phyloP scores from a whole-genome alignment of 2,329 filamentous ascomycete genomes.

The Trichoderma guizhouense region DNA sequence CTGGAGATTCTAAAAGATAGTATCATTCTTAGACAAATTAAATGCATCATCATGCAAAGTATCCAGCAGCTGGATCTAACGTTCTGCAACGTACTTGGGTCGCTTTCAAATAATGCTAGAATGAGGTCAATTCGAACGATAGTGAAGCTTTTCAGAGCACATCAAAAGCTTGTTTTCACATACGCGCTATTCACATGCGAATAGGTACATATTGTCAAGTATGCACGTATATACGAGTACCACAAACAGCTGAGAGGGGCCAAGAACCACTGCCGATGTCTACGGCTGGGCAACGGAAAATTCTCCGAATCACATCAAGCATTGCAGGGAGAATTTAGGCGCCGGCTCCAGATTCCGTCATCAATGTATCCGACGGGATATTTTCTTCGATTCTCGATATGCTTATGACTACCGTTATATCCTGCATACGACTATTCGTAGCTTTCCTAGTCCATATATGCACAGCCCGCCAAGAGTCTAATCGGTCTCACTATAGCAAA shows the following conservation, averaged over 20 bases:
- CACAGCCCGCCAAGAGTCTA: not conserved
- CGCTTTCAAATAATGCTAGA: not conserved
- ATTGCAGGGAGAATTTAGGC: not conserved
- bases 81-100: not conserved
- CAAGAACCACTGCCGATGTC: not conserved
- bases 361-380: not conserved
- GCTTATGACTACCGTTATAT: not conserved
- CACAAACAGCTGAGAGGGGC: not conserved
- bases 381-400: not conserved
- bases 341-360: not conserved
- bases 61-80: not conserved
- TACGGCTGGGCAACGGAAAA: not conserved
- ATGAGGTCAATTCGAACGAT: not conserved
- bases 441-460: not conserved
- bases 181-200: not conserved
- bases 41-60: not conserved
- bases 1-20: not conserved
- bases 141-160: not conserved
- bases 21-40: not conserved
- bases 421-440: not conserved
- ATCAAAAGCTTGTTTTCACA: not conserved
- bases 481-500: not conserved
- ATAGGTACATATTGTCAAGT: not conserved
- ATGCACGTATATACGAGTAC: not conserved
- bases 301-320: not conserved